These are phyloP conservation scores for Phyllachora maydis DNA, from an alignment of 2,329 filamentous ascomycete species.

Conservation along the genomic window DNA sequence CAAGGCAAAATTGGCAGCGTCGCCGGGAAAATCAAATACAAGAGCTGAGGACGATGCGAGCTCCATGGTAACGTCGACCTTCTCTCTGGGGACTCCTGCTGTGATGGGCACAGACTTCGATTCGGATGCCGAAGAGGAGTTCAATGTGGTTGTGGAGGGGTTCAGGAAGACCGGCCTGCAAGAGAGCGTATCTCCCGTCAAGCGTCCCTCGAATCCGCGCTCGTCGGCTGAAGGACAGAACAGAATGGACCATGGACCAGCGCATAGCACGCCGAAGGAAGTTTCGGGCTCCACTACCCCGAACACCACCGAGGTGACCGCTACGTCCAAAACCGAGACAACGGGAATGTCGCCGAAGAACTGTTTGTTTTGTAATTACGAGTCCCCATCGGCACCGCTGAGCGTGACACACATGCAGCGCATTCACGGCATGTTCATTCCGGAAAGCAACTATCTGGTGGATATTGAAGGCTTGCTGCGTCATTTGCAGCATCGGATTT, in stretches of 20 bases:
- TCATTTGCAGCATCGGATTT: conserved; percentile 62
- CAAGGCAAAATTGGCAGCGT: conserved; percentile 41
- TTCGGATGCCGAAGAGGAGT: conserved; percentile 51
- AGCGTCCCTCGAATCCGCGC: conserved; percentile 30
- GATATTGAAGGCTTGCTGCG: conserved; percentile 64
- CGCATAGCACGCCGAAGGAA: conserved; percentile 15
- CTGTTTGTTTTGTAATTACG: conserved; percentile 86
- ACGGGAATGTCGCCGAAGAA: conserved; percentile 21
- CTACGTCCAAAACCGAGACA: conserved; percentile 9
- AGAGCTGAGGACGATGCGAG: conserved; percentile 45
- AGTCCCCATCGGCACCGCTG: conserved; percentile 53
- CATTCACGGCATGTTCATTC: conserved; percentile 88
- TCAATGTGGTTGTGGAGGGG: conserved; percentile 56
- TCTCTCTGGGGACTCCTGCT: conserved; percentile 76
- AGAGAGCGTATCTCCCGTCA: conserved; percentile 26
- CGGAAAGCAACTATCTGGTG: conserved; percentile 66
- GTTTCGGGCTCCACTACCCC: conserved; percentile 5
- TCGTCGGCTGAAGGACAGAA: conserved; percentile 17
- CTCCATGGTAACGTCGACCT: conserved; percentile 77
- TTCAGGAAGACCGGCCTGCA: conserved; percentile 42
- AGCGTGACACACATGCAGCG: conserved; percentile 82
- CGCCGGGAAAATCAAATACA: conserved; percentile 12
- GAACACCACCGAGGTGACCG: conserved; percentile 5
- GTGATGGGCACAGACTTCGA: no score
- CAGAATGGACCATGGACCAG: conserved; percentile 24